Conservation (phyloP, 768 basidiomycete genomes). For the Suillus ampliporus region DNA sequence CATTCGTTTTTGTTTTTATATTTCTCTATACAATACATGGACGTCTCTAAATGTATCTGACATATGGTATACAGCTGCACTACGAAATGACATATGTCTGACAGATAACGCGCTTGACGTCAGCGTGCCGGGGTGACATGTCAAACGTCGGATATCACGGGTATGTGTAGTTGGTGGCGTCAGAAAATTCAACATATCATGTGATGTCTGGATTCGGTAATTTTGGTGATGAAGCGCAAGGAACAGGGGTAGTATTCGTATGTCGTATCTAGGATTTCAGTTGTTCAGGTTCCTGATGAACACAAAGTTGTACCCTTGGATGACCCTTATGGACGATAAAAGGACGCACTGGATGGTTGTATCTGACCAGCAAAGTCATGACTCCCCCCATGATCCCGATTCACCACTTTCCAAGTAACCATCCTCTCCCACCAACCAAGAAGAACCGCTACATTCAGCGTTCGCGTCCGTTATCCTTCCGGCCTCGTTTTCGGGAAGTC, state of each 20-base stretch:
- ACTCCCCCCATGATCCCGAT: neutral
- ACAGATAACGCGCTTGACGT: too few species aligned
- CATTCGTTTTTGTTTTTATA: too few species aligned
- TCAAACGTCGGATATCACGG: too few species aligned
- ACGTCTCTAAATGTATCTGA: too few species aligned
- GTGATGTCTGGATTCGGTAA: too few species aligned
- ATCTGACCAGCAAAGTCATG: neutral
- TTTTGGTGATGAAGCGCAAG: too few species aligned
- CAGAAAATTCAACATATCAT: too few species aligned
- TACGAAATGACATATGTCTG: too few species aligned
- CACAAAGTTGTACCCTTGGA: neutral
- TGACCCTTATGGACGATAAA: neutral
- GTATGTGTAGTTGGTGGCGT: too few species aligned
- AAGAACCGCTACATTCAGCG: neutral
- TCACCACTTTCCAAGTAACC: neutral
- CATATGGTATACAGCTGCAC: too few species aligned
- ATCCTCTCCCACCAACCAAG: neutral
- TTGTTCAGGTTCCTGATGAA: neutral
- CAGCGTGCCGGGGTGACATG: too few species aligned
- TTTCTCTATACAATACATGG: too few species aligned
- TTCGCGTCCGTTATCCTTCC: neutral
- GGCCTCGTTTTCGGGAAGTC: neutral
- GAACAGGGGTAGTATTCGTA: neutral
- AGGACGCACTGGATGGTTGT: neutral
- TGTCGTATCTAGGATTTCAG: neutral